Evolutionary conservation across 148 eudicot species (phyloP).

Genomic region (Euryodendron excelsum): DNA sequence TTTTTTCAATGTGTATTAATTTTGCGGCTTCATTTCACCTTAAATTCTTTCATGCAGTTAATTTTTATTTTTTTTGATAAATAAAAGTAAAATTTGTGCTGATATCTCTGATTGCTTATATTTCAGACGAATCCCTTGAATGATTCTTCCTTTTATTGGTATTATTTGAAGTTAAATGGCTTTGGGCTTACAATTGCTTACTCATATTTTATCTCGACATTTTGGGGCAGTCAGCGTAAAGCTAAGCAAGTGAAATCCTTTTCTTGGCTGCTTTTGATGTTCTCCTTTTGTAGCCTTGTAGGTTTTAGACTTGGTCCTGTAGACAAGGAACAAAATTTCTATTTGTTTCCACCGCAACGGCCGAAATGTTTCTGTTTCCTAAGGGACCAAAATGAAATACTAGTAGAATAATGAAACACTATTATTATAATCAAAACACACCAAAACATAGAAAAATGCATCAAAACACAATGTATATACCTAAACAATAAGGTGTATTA

Average conservation of each 20-base stretch:
- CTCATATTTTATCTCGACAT: neutral
- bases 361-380: no score
- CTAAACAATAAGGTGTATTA: no score
- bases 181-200: neutral
- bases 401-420: no score
- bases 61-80: neutral
- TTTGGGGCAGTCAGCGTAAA: neutral
- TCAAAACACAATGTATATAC: no score
- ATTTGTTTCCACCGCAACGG: no score
- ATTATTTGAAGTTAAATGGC: neutral
- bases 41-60: neutral
- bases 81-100: no score
- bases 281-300: neutral
- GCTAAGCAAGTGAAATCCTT: neutral
- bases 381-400: no score
- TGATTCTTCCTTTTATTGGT: neutral
- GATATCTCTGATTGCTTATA: neutral
- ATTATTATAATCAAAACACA: no score
- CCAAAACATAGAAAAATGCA: no score
- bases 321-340: no score
- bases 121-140: neutral
- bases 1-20: neutral
- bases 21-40: neutral
- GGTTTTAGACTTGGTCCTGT: neutral
- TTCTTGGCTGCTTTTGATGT: neutral